phyloP scores from a whole-genome alignment of 257 asterid species.

The Forsythia suspensa region DNA sequence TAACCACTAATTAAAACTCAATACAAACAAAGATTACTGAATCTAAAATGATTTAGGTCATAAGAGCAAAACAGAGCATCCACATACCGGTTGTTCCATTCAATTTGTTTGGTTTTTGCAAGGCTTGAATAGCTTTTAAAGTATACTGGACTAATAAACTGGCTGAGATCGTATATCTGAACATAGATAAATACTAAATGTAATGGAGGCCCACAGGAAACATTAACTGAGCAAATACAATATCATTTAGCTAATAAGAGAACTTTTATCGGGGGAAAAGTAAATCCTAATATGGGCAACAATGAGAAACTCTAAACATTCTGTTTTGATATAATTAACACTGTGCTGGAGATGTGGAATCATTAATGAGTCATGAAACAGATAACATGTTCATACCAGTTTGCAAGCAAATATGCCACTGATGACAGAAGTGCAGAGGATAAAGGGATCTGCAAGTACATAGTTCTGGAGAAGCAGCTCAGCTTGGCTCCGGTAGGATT shows the following conservation, averaged over 20 bases:
- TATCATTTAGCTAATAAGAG: background rate
- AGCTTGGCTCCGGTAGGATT: slow-evolving; percentile 45
- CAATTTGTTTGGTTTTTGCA: slow-evolving; percentile 54
- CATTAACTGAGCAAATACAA: background rate
- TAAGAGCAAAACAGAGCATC: slow-evolving; percentile 9
- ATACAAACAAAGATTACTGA: background rate
- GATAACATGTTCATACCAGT: slow-evolving; percentile 39
- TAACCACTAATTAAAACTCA: slow-evolving; percentile 6
- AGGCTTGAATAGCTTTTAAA: slow-evolving; percentile 64
- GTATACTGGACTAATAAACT: slow-evolving; percentile 43
- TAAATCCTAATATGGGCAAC: background rate
- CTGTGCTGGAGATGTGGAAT: background rate
- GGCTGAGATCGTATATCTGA: slow-evolving; percentile 75
- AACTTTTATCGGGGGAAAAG: background rate
- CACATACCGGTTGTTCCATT: slow-evolving; percentile 85
- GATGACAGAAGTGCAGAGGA: slow-evolving; percentile 53
- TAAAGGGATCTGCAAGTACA: slow-evolving; percentile 45
- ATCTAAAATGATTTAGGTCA: background rate
- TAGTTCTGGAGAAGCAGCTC: slow-evolving; percentile 50
- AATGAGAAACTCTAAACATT: background rate
- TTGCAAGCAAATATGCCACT: slow-evolving; percentile 66
- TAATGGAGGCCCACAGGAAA: background rate
- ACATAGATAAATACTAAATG: slow-evolving; percentile 13
- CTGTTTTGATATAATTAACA: background rate
- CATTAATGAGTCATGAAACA: background rate